These are phyloP conservation scores for Saccharomycopsis selenospora DNA, from an alignment of 805 yeast genomes.

Conservation along the genomic window DNA sequence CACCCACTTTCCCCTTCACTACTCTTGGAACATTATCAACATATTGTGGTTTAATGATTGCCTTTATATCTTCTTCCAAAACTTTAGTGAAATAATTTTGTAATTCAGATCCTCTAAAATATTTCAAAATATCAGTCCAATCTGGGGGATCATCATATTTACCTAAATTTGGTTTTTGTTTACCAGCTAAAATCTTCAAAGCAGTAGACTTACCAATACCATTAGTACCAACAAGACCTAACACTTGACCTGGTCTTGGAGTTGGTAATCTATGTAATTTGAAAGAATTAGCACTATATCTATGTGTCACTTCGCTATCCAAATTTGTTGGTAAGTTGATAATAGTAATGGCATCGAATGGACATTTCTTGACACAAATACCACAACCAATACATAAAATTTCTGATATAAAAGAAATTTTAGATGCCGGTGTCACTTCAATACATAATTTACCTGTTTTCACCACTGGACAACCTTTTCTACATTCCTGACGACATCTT, in stretches of 20 bases:
- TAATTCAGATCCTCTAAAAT: conserved; percentile 95
- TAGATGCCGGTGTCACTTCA: conserved; percentile 84
- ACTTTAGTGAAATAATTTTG: conserved; percentile 94
- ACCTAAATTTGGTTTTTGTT: conserved; percentile 95
- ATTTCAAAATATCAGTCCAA: conserved; percentile 87
- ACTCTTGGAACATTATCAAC: conserved; percentile 98
- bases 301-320: conserved; percentile 87
- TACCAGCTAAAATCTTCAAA: conserved; percentile 91
- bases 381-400: conserved; percentile 97
- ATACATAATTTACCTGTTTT: conserved; percentile 97
- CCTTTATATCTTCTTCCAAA: conserved; percentile 87
- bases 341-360: conserved; percentile 93
- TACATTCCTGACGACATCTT: conserved; percentile 97
- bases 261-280: conserved; percentile 95
- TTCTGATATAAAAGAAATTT: conserved; percentile 93
- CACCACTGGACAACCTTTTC: conserved; percentile 95
- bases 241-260: conserved; percentile 98
- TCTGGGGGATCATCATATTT: conserved; percentile 93
- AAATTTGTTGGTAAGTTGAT: conserved; percentile 94
- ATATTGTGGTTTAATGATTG: conserved; percentile 98
- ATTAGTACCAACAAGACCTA: conserved; percentile 96
- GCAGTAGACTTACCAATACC: conserved; percentile 99
- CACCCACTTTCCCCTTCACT: conserved; percentile 87
- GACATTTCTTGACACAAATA: conserved; percentile 98
- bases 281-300: conserved; percentile 97